These are phyloP conservation scores for Claviceps monticola DNA, from an alignment of 2,329 filamentous ascomycete genomes.

Conservation along the genomic window DNA sequence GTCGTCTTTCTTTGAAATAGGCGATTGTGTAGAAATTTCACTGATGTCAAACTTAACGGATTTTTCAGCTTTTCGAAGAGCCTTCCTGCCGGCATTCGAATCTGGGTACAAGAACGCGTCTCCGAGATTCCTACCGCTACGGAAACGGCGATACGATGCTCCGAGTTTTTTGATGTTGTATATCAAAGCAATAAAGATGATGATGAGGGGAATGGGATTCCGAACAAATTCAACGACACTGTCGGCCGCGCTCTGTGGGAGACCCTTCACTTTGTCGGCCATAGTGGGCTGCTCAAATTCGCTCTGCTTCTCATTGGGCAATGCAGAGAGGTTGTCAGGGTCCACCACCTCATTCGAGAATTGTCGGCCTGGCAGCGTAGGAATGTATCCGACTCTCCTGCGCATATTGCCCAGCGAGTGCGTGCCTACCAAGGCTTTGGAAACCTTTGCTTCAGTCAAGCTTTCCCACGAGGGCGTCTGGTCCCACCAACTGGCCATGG, in stretches of 20 bases:
- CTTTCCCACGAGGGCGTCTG: conserved; percentile 24
- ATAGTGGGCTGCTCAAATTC: conserved; percentile 27
- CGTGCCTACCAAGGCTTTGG: conserved; percentile 54
- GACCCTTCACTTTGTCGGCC: conserved; percentile 33
- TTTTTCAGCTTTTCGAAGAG: background rate
- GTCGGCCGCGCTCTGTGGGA: conserved; percentile 35
- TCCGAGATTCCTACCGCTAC: conserved; percentile 17
- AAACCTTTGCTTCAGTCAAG: conserved; percentile 32
- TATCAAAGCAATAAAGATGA: conserved; percentile 28
- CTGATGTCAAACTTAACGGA: background rate
- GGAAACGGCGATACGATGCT: conserved; percentile 22
- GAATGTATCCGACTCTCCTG: conserved; percentile 20
- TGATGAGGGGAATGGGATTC: conserved; percentile 37
- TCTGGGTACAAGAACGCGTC: conserved; percentile 11
- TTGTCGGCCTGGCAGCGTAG: conserved; percentile 21
- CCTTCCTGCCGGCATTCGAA: background rate
- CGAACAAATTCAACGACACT: conserved; percentile 40
- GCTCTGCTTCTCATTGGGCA: conserved; percentile 14
- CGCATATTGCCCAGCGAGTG: conserved; percentile 38
- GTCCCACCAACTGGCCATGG: conserved; percentile 34
- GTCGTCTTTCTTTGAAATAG: background rate
- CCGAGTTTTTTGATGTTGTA: conserved; percentile 33
- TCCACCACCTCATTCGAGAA: conserved; percentile 16
- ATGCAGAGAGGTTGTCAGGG: conserved; percentile 19
- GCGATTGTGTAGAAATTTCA: background rate